Conservation (phyloP, 805 yeast species). For the Candida rishiriensis region DNA sequence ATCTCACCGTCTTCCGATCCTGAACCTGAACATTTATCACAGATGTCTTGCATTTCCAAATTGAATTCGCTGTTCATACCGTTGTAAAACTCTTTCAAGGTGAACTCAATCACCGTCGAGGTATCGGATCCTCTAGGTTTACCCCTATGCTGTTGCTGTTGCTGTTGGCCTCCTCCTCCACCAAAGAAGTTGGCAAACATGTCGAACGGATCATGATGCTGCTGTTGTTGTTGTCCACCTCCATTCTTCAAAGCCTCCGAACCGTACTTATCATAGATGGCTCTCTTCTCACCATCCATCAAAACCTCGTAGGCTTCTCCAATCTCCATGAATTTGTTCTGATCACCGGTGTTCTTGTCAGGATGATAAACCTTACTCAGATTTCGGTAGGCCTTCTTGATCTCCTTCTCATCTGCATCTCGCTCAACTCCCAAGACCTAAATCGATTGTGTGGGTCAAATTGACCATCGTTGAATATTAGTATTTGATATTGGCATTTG, state of each 20-base stretch:
- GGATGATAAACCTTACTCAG: slow-evolving; percentile 88
- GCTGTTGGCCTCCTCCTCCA: slow-evolving; percentile 35
- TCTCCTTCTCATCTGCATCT: slow-evolving; percentile 72
- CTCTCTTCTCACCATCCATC: slow-evolving; percentile 63
- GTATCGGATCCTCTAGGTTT: slow-evolving; percentile 56
- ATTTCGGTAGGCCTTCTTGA: slow-evolving; percentile 79
- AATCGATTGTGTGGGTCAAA: neutral
- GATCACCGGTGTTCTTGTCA: slow-evolving; percentile 83
- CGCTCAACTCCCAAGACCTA: slow-evolving; percentile 63
- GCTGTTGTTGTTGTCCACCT: slow-evolving; percentile 39
- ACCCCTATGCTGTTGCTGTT: slow-evolving; percentile 31
- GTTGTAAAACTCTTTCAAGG: slow-evolving; percentile 61
- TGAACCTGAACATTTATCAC: slow-evolving; percentile 75
- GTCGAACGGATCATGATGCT: slow-evolving; percentile 39
- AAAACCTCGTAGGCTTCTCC: slow-evolving; percentile 92
- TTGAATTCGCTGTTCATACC: slow-evolving; percentile 64
- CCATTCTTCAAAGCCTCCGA: slow-evolving; percentile 66
- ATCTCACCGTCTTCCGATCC: slow-evolving; percentile 79
- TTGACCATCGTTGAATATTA: neutral
- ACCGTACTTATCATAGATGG: slow-evolving; percentile 72
- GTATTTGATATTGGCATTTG: neutral
- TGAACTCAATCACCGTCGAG: slow-evolving; percentile 48
- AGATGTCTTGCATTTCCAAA: slow-evolving; percentile 66
- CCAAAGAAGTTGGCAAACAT: slow-evolving; percentile 64
- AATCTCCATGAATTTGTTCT: slow-evolving; percentile 79